A percentile compares a stretch with the other conserved stretches of the same genome.
Evolutionary conservation across 163 green algal species (phyloP).

Genomic region (Scenedesmus sp.): DNA sequence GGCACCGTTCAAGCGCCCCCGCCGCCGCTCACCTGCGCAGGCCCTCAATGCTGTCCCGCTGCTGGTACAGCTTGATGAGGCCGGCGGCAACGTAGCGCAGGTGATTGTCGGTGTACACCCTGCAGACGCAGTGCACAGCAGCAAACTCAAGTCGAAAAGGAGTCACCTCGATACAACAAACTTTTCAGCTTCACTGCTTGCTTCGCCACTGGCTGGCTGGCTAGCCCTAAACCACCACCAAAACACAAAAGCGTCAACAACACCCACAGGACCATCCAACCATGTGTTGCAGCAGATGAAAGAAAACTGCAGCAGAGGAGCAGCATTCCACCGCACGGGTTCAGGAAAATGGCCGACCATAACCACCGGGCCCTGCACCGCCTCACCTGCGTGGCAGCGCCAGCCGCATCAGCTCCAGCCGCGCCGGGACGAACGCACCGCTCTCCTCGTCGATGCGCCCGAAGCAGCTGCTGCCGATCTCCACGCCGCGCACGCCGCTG

Average conservation of each 20-base stretch:
- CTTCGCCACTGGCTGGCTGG: too few relatives aligned
- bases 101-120: constrained; percentile 51
- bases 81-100: constrained; percentile 46
- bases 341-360: too few relatives aligned
- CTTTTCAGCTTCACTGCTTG: too few relatives aligned
- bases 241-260: too few relatives aligned
- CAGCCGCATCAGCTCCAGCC: constrained; percentile 56
- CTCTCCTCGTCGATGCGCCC: constrained; percentile 40
- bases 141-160: background rate
- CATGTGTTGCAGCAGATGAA: too few relatives aligned
- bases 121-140: background rate
- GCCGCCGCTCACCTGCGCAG: background rate
- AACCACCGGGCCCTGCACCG: too few relatives aligned
- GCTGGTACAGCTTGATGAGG: constrained; percentile 17
- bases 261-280: too few relatives aligned
- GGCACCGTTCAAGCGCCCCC: too few relatives aligned
- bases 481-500: constrained; percentile 46
- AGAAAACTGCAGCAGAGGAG: background rate
- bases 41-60: constrained; percentile 25
- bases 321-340: background rate
- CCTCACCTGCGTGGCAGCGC: constrained; percentile 46
- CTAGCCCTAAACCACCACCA: too few relatives aligned
- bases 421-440: constrained; percentile 43
- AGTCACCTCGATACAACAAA: too few relatives aligned
- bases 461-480: constrained; percentile 59